phyloP scores from a whole-genome alignment of 176 grass and related monocot species.

The Rhynchospora pubera region DNA sequence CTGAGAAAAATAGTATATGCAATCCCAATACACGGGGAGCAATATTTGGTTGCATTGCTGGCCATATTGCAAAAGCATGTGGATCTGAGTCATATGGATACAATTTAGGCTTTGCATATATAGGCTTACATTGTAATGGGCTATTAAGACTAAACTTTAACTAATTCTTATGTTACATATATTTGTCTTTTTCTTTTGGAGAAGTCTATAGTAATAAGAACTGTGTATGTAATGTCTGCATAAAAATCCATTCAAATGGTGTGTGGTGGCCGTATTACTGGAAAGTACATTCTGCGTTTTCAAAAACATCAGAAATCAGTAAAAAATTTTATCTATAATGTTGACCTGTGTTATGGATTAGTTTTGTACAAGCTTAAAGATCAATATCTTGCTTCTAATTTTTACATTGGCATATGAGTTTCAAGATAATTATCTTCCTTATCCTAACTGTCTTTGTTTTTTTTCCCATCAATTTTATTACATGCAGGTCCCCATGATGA shows the following conservation, averaged over 20 bases:
- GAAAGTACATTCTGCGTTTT: neutral
- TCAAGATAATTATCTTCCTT: neutral
- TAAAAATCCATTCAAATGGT: too few species aligned
- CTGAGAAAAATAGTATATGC: neutral
- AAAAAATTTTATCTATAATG: neutral
- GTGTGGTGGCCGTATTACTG: too few species aligned
- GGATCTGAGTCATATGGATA: neutral
- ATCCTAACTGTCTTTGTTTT: neutral
- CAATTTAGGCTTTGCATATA: neutral
- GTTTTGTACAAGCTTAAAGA: neutral
- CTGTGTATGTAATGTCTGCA: too few species aligned
- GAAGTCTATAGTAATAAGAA: too few species aligned
- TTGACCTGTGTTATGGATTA: neutral
- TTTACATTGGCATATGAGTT: too few species aligned
- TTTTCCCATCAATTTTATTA: conserved; percentile 7
- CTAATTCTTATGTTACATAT: too few species aligned
- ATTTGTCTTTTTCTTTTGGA: too few species aligned
- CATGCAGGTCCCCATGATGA: conserved; percentile 59
- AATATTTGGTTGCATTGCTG: neutral
- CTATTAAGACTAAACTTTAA: too few species aligned
- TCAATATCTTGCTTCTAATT: too few species aligned
- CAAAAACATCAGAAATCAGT: neutral
- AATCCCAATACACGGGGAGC: too few species aligned
- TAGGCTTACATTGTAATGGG: neutral
- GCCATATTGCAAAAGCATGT: neutral